These are phyloP conservation scores for Kalaharituber pfeilii DNA, from an alignment of 2,329 filamentous ascomycete genomes.

Conservation along the genomic window DNA sequence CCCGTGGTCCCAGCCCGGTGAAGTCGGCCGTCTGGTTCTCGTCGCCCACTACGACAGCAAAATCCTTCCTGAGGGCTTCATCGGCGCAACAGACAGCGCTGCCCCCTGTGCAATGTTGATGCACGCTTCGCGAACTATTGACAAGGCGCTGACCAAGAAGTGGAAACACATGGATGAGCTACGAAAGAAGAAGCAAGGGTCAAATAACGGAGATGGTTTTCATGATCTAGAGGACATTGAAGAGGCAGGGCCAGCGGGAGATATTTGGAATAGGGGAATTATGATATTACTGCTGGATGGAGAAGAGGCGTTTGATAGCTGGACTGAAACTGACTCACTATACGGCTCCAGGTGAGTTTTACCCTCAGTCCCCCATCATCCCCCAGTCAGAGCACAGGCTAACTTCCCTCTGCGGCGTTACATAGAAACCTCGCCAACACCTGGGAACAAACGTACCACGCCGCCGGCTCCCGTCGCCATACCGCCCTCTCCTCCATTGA, in stretches of 20 bases:
- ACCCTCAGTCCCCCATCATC: background rate
- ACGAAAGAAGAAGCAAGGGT: conserved; percentile 34
- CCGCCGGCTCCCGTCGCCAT: conserved; percentile 54
- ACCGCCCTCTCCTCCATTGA: conserved; percentile 63
- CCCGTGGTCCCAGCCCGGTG: conserved; percentile 56
- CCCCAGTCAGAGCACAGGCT: too few relatives aligned
- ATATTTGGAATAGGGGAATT: conserved; percentile 29
- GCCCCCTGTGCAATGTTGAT: conserved; percentile 88
- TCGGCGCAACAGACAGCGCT: conserved; percentile 85
- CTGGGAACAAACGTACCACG: conserved; percentile 58
- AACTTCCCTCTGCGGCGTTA: too few relatives aligned
- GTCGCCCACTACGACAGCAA: conserved; percentile 92
- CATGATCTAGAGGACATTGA: conserved; percentile 35
- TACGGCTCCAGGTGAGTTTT: conserved; percentile 59
- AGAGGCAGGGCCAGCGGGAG: conserved; percentile 40
- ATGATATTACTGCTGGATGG: conserved; percentile 85
- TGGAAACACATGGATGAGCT: conserved; percentile 56
- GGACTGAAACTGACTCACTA: conserved; percentile 66
- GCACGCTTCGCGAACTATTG: conserved; percentile 65
- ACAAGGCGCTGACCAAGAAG: conserved; percentile 60
- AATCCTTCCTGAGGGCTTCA: conserved; percentile 62
- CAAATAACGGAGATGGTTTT: background rate
- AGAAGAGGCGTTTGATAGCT: conserved; percentile 74
- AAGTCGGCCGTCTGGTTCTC: conserved; percentile 65
- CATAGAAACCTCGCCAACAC: conserved; percentile 52